phyloP scores from a whole-genome alignment of 2,329 filamentous ascomycete species.

The Tolypocladium tropicale region DNA sequence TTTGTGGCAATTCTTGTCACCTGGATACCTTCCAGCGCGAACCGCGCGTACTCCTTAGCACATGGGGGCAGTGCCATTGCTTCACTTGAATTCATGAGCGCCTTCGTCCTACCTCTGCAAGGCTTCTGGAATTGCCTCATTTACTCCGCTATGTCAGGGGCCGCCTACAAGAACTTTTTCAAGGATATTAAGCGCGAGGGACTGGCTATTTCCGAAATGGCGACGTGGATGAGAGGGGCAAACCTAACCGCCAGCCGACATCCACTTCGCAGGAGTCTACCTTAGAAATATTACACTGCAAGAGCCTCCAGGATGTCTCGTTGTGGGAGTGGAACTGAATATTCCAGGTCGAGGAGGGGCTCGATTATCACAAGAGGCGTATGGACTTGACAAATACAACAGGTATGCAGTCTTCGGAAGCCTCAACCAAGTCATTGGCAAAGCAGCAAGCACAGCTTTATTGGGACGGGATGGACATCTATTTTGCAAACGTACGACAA shows the following conservation, averaged over 20 bases:
- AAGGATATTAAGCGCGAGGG: conserved; percentile 1
- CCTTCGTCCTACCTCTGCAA: conserved; percentile 64
- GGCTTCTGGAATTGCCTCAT: conserved; percentile 71
- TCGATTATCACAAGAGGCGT: too few relatives aligned
- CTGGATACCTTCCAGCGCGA: conserved; percentile 63
- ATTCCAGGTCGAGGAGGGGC: background rate
- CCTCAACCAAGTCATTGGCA: too few relatives aligned
- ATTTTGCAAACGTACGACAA: too few relatives aligned
- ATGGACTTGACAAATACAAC: too few relatives aligned
- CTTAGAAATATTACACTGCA: background rate
- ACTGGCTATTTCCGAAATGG: background rate
- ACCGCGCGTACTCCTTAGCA: conserved; percentile 56
- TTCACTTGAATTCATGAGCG: conserved; percentile 50
- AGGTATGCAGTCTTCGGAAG: too few relatives aligned
- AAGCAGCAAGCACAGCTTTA: too few relatives aligned
- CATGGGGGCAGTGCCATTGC: conserved; percentile 21
- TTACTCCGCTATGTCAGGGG: conserved; percentile 55
- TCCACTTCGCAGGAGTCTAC: background rate
- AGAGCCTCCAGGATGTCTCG: background rate
- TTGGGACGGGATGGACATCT: too few relatives aligned
- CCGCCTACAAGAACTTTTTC: conserved; percentile 33
- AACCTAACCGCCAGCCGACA: background rate
- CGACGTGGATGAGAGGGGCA: background rate
- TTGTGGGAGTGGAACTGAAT: background rate
- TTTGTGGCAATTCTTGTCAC: conserved; percentile 55